These are phyloP conservation scores for Skeletonema grethae DNA, from an alignment of 108 stramenopile species.

Conservation along the genomic window DNA sequence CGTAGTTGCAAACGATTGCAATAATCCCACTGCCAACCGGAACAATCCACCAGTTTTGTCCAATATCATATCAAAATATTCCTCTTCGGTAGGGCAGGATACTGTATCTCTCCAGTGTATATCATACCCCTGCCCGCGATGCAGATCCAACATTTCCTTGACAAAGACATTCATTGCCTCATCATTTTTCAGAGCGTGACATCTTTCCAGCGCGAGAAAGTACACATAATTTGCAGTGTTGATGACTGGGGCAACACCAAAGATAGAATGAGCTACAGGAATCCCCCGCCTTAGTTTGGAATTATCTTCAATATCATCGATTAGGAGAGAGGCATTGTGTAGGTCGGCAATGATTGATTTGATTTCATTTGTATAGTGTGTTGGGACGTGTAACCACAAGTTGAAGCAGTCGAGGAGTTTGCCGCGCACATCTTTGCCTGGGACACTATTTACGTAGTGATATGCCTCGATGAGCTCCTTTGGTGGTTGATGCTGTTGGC, in stretches of 20 bases:
- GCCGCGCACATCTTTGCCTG: slow-evolving; percentile 83
- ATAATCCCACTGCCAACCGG: slow-evolving; percentile 92
- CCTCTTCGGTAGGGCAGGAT: slow-evolving; percentile 67
- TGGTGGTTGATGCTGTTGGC: slow-evolving; percentile 5
- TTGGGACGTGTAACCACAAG: slow-evolving; percentile 69
- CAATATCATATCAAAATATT: slow-evolving; percentile 36
- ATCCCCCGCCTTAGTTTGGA: slow-evolving; percentile 87
- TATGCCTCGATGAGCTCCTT: slow-evolving; percentile 65
- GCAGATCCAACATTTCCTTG: slow-evolving; percentile 88
- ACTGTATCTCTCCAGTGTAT: slow-evolving; percentile 87
- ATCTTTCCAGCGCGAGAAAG: slow-evolving; percentile 89
- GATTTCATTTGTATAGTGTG: slow-evolving; percentile 40
- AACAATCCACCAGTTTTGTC: slow-evolving; percentile 98
- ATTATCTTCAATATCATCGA: slow-evolving; percentile 98
- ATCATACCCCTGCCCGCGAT: slow-evolving; percentile 94
- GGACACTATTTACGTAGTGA: slow-evolving; percentile 79
- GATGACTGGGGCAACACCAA: slow-evolving; percentile 90
- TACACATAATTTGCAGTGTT: slow-evolving; percentile 98
- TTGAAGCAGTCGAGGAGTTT: slow-evolving; percentile 87
- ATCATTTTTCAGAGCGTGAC: slow-evolving; percentile 65
- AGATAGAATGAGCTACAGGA: slow-evolving; percentile 95
- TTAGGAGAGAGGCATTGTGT: slow-evolving; percentile 92
- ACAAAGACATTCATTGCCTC: slow-evolving; percentile 62
- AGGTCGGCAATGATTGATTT: slow-evolving; percentile 83
- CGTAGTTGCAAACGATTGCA: slow-evolving; percentile 87